Evolutionary conservation across 179 eudicot species (phyloP).

Genomic region (Actinidia arguta): DNA sequence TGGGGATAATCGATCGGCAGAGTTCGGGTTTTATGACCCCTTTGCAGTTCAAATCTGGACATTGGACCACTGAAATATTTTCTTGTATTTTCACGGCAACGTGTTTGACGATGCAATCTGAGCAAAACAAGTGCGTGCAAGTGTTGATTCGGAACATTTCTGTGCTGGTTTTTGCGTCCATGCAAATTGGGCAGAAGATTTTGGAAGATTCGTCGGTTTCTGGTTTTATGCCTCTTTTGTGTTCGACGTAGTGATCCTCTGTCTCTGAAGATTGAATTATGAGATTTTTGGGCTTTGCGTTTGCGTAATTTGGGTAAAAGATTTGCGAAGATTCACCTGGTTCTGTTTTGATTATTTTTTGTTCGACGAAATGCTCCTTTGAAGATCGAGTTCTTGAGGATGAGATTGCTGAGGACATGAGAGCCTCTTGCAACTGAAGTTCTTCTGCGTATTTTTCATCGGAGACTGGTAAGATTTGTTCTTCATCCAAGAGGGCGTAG

Average conservation of each 20-base stretch:
- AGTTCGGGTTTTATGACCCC: constrained; percentile 12
- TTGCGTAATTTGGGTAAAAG: constrained; percentile 22
- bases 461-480: constrained; percentile 30
- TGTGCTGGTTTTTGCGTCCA: constrained; percentile 10
- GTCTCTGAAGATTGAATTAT: not conserved
- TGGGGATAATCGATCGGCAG: not conserved
- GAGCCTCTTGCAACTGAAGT: constrained; percentile 38
- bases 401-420: constrained; percentile 9
- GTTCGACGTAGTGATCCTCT: not conserved
- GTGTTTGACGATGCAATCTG: constrained; percentile 21
- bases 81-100: constrained; percentile 17
- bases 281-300: constrained; percentile 1
- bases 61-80: constrained; percentile 11
- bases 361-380: not conserved
- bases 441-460: constrained; percentile 35
- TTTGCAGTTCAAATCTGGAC: constrained; percentile 23
- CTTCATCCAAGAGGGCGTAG: constrained; percentile 19
- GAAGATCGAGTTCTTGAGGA: not conserved
- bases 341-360: not conserved
- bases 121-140: constrained; percentile 16
- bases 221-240: not conserved
- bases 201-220: constrained; percentile 9
- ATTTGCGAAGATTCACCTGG: not conserved
- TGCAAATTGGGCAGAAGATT: constrained; percentile 21
- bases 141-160: constrained; percentile 17